phyloP scores from a whole-genome alignment of 2,329 filamentous ascomycete species.

The Nectriaceae sp. region DNA sequence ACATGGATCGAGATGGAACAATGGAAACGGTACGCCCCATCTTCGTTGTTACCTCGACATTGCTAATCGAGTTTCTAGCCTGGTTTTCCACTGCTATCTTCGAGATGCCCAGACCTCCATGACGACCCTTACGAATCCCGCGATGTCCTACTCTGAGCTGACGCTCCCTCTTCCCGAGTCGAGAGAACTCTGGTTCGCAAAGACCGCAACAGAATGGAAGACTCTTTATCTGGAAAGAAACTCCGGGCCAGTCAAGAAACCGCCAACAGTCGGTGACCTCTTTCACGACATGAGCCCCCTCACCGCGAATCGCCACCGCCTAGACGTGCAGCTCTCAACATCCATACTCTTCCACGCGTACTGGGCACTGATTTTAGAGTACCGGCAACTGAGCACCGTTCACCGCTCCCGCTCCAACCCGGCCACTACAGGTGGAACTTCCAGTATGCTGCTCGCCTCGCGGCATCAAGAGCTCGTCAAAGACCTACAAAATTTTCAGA shows the following conservation, averaged over 20 bases:
- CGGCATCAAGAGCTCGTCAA: constrained; percentile 65
- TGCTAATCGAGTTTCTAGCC: constrained; percentile 36
- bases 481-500: constrained; percentile 52
- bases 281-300: constrained; percentile 58
- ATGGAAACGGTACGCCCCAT: constrained; percentile 56
- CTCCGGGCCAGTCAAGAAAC: constrained; percentile 39
- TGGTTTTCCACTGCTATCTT: constrained; percentile 66
- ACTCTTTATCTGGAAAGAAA: constrained; percentile 51
- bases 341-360: constrained; percentile 66
- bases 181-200: constrained; percentile 66
- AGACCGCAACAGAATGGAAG: constrained; percentile 66
- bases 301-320: constrained; percentile 45
- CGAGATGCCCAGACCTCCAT: constrained; percentile 70
- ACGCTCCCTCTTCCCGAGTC: constrained; percentile 65
- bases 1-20: constrained; percentile 66
- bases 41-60: background rate
- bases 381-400: constrained; percentile 59
- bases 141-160: constrained; percentile 70
- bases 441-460: constrained; percentile 50
- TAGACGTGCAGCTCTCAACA: constrained; percentile 59
- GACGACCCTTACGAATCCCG: constrained; percentile 62
- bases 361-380: constrained; percentile 68
- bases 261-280: constrained; percentile 56
- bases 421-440: constrained; percentile 38
- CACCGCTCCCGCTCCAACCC: constrained; percentile 50